Evolutionary conservation across 208 protist species (phyloP), one percentile per base, ranked within the genome.

Genomic region (Phytomonas francai): DNA sequence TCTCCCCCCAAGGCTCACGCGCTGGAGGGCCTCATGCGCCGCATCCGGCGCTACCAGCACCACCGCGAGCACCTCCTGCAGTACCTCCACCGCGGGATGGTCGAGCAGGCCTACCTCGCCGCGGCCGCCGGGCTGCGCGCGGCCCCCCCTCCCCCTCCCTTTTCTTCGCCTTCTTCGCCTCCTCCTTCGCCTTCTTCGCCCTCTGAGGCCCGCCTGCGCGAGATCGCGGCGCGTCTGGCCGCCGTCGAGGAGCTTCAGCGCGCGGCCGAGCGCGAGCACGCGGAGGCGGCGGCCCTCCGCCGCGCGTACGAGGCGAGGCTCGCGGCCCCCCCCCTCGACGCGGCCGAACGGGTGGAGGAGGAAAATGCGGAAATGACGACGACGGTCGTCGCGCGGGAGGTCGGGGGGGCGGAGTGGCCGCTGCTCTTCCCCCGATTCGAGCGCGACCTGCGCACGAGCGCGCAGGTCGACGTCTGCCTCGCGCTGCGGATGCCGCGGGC

Each of bases 21-120:
- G 54, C 5, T 59, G n/a, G 80, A 85, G 42, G 34, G 68, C 45
- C 79, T 94, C 66, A 5, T 87, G 32, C 88, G 84, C 61, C 74
- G 56, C 65, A 60, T 91, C 34, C 78, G 86, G 78, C 86, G 80
- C 64, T 61, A 90, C 34, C 78, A 87, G 70, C 89, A 94, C 72
- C 84, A 94, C 77, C 89, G 89, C 33, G 70, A 89, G 12, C 89
- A 92, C 68, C 76, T 94, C 72, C 84, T 92, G 86, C 80, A 87
- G 68, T 90, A 94, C 65, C 70, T 92, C 25, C 89, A 94, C 66
- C 90, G 88, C 77, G 86, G 89, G 69, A 84, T 92, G 77, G 84
- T 85, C 33, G 82, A 91, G 64, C 82, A 94, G 74, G 86, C 84
- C 3, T 94, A 87, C 68, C 67, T 88, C 34, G 82, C 62, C 22